Percentiles rank a stretch among this genome's conserved stretches.
phyloP scores from a whole-genome alignment of 257 asterid species.

The Anisodus tanguticus region DNA sequence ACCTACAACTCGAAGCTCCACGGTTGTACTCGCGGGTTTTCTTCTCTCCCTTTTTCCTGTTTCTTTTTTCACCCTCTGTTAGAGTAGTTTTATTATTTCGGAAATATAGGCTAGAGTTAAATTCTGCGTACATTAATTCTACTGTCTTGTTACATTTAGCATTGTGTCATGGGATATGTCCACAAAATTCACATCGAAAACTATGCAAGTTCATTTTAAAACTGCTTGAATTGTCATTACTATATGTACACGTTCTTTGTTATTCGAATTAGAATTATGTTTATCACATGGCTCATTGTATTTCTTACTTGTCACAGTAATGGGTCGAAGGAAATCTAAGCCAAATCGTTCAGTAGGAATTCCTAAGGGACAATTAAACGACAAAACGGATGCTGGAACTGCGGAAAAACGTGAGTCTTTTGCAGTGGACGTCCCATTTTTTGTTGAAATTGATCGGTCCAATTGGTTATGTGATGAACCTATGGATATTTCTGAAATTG shows the following conservation, averaged over 20 bases:
- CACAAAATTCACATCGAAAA: neutral
- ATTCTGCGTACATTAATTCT: too few species aligned
- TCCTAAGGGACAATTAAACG: constrained; percentile 37
- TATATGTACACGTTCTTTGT: neutral
- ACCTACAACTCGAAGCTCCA: neutral
- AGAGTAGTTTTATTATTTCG: neutral
- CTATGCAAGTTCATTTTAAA: neutral
- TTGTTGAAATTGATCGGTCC: constrained; percentile 62
- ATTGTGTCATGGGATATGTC: neutral
- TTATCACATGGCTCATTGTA: neutral
- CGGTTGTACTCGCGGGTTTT: constrained; percentile 2
- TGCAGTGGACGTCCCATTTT: constrained; percentile 52
- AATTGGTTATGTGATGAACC: constrained; percentile 69
- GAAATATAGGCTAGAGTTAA: too few species aligned
- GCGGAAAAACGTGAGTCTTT: constrained; percentile 34
- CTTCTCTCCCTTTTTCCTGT: neutral
- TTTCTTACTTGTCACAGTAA: constrained; percentile 34
- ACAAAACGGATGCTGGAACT: constrained; percentile 31
- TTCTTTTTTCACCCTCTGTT: neutral
- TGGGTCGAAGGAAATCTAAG: constrained; percentile 84
- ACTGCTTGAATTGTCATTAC: neutral
- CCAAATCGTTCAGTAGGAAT: constrained; percentile 73
- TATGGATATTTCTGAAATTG: constrained; percentile 74
- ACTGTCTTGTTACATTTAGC: too few species aligned
- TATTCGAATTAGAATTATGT: neutral